Conservation (phyloP, 176 grass and related monocot species). For the Hordeum marinum region DNA sequence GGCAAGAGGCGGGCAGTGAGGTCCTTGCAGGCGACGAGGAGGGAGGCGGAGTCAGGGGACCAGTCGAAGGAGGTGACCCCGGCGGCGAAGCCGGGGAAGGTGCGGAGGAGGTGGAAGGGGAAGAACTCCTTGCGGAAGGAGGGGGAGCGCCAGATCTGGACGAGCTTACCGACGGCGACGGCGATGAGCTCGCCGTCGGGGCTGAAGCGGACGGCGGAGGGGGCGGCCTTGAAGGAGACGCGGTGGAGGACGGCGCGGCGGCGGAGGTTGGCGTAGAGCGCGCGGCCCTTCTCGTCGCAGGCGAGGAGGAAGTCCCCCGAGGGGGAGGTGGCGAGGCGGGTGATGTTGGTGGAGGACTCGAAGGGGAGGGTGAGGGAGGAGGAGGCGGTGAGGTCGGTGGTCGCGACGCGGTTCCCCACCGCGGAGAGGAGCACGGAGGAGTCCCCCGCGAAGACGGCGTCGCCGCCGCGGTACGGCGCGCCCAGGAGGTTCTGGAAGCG, state of each 20-base stretch:
- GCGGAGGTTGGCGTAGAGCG: conserved; percentile 67
- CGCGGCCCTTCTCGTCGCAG: conserved; percentile 45
- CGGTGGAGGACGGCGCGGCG: conserved; percentile 78
- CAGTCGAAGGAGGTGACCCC: conserved; percentile 79
- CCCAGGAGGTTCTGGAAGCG: conserved; percentile 95
- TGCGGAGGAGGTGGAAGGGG: conserved; percentile 83
- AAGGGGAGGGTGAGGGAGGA: conserved; percentile 79
- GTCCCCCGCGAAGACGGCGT: conserved; percentile 65
- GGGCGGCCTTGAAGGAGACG: conserved; percentile 59
- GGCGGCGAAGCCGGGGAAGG: conserved; percentile 62
- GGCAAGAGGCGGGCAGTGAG: conserved; percentile 64
- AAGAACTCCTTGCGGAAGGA: conserved; percentile 90
- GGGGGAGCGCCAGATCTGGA: conserved; percentile 93
- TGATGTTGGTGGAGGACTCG: conserved; percentile 69
- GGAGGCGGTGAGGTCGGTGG: conserved; percentile 67
- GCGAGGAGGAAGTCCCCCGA: conserved; percentile 70
- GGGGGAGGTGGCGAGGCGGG: conserved; percentile 61
- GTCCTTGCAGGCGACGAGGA: conserved; percentile 88
- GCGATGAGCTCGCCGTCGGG: conserved; percentile 70
- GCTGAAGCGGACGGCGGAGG: conserved; percentile 66
- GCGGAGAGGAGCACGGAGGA: conserved; percentile 64
- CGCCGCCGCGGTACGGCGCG: conserved; percentile 90
- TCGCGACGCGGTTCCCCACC: conserved; percentile 68
- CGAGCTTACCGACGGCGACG: conserved; percentile 70
- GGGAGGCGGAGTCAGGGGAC: conserved; percentile 77